These are phyloP conservation scores for Gymnopus androsaceus DNA, from an alignment of 1,284 basidiomycete genomes.

Conservation along the genomic window DNA sequence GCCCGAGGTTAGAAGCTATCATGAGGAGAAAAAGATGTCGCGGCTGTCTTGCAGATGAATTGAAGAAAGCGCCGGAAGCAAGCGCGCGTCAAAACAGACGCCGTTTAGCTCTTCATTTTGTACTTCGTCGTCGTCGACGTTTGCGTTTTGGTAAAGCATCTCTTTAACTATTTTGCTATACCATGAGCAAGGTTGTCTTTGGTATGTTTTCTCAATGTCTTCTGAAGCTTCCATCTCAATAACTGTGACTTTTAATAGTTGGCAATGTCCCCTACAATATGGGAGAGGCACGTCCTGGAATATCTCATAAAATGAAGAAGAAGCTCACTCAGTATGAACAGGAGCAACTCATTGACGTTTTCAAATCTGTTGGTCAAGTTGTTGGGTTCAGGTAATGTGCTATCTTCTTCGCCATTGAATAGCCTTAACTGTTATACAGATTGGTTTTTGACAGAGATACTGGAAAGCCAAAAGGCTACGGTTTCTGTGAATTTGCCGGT, in stretches of 20 bases:
- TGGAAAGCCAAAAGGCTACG: constrained; percentile 95
- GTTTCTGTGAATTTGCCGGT: constrained; percentile 97
- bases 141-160: too few species aligned
- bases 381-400: constrained; percentile 75
- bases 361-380: constrained; percentile 85
- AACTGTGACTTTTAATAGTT: constrained; percentile 44
- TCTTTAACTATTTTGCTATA: background rate
- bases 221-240: constrained; percentile 1
- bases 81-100: too few species aligned
- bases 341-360: constrained; percentile 83
- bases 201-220: constrained; percentile 22
- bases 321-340: constrained; percentile 25
- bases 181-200: constrained; percentile 39
- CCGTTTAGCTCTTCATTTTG: too few species aligned
- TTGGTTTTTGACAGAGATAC: constrained; percentile 96
- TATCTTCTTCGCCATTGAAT: background rate
- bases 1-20: too few species aligned
- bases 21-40: too few species aligned
- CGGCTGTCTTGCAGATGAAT: too few species aligned
- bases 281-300: constrained; percentile 56
- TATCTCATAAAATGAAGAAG: background rate
- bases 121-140: background rate
- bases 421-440: constrained; percentile 41
- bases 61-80: too few species aligned
- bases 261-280: constrained; percentile 88